Evolutionary conservation across 345 rosid species (phyloP), one percentile per base, ranked within the genome.

Genomic region (Gossypium rotundifolium): DNA sequence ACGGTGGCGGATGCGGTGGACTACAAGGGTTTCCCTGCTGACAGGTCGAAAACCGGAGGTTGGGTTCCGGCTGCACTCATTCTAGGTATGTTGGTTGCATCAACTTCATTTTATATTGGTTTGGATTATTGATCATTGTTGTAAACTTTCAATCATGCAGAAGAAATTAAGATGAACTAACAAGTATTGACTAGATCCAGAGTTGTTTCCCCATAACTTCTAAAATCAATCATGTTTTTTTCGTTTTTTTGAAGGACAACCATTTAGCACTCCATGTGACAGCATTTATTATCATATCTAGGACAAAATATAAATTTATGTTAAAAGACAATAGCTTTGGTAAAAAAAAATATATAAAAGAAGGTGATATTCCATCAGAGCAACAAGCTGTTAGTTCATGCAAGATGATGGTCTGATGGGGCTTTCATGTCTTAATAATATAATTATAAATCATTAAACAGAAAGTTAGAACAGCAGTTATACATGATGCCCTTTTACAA

Each of bases 61-160:
- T 89, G 93, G 93, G 73, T 82, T 46, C 87, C 91, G 9, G 93
- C 91, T 52, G 85, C 90, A 14, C 88, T 89, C 42, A 72, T 85
- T 73, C 84, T 89, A 46, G 91, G 93, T 89, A 42, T 70, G 75
- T 60, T 60, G n/a, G 27, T 57, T 11, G 13, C 46, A 70, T 29
- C 23, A 52, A 10, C 73, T 59, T 16, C 38, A 58, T 49, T 25
- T 2, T 23, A 10, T 49, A 9, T 20, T 68, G 18, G 4, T 48
- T 55, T 48, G 42, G 17, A 23, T 68, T 2, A 23, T 18, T 23
- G 62, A 58, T 22, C 33, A 58, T 58, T 58, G 14, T 58, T 27
- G 38, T 59, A 59, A 27, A 70, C 42, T 44, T 65, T 44, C 27
- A 46, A 67, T 67, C 55, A 67, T 22, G 12, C 18, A 46, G 10